Evolutionary conservation across 352 stramenopile genomes (phyloP).

Genomic region (Phytophthora rubi): DNA sequence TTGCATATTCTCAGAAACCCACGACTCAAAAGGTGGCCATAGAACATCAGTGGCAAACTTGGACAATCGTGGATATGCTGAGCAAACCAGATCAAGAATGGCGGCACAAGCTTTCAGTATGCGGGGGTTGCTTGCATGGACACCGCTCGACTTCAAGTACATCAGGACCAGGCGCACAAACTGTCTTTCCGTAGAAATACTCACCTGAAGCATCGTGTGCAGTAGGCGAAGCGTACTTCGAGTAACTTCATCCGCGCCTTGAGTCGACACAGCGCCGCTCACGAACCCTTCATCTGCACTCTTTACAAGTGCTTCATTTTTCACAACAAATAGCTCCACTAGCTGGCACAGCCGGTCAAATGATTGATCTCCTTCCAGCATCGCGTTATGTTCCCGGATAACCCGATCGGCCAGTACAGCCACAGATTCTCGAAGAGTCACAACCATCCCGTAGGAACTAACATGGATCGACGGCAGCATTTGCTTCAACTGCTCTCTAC

Average conservation of each 20-base stretch:
- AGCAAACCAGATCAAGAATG: constrained; percentile 40
- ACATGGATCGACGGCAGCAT: constrained; percentile 59
- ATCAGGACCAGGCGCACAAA: constrained; percentile 44
- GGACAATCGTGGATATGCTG: constrained; percentile 30
- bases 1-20: constrained; percentile 33
- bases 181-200: constrained; percentile 31
- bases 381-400: constrained; percentile 37
- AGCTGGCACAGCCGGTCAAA: constrained; percentile 49
- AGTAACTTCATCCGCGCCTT: constrained; percentile 34
- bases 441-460: constrained; percentile 41
- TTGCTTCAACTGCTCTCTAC: constrained; percentile 53
- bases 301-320: constrained; percentile 38
- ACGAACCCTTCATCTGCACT: background rate
- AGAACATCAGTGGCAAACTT: constrained; percentile 42
- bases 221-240: constrained; percentile 45
- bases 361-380: constrained; percentile 41
- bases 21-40: constrained; percentile 47
- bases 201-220: constrained; percentile 41
- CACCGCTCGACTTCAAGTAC: constrained; percentile 40
- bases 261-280: constrained; percentile 24
- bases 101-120: constrained; percentile 25
- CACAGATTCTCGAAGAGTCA: constrained; percentile 47
- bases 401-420: constrained; percentile 40
- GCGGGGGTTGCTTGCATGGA: constrained; percentile 20
- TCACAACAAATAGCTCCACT: constrained; percentile 44